Percentiles rank a stretch among this genome's conserved stretches.
Conservation (phyloP, 176 grass and related monocot genomes). For the Melocanna baccifera region DNA sequence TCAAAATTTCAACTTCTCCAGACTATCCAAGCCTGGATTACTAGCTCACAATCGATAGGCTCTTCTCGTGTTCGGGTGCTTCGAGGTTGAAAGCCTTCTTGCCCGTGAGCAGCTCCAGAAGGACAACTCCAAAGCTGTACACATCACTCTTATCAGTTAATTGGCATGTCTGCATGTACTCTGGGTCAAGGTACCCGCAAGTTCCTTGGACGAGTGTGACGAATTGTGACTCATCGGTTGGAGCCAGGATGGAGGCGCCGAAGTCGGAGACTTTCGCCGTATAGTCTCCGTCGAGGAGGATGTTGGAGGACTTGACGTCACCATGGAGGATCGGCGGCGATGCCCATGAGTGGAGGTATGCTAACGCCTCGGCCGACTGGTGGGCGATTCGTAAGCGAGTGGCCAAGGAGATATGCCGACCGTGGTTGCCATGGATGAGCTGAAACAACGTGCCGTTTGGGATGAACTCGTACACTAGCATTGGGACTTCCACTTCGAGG, state of each 20-base stretch:
- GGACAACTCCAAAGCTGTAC: constrained; percentile 42
- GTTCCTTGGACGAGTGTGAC: constrained; percentile 51
- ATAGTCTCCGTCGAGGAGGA: not conserved
- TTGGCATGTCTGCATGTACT: constrained; percentile 38
- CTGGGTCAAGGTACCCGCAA: constrained; percentile 50
- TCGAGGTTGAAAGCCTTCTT: not conserved
- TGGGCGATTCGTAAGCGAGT: not conserved
- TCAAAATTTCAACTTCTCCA: too few relatives aligned
- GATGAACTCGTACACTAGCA: constrained; percentile 7
- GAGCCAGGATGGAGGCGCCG: constrained; percentile 32
- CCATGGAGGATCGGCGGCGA: not conserved
- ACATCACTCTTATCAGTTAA: constrained; percentile 31
- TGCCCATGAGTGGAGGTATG: not conserved
- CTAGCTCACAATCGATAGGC: too few relatives aligned
- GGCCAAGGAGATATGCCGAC: not conserved
- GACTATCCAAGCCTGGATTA: too few relatives aligned
- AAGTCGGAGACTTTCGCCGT: constrained; percentile 25
- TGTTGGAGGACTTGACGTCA: constrained; percentile 19
- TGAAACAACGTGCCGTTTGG: constrained; percentile 1
- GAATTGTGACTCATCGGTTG: constrained; percentile 21
- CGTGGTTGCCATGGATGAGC: not conserved
- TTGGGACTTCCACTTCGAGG: constrained; percentile 12
- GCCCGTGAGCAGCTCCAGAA: constrained; percentile 18
- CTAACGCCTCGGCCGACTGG: not conserved
- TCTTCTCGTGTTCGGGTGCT: not conserved